Evolutionary conservation across 208 protist genomes (phyloP), one percentile per base, ranked within the genome.

Genomic region (Trypanosoma lewisi): DNA sequence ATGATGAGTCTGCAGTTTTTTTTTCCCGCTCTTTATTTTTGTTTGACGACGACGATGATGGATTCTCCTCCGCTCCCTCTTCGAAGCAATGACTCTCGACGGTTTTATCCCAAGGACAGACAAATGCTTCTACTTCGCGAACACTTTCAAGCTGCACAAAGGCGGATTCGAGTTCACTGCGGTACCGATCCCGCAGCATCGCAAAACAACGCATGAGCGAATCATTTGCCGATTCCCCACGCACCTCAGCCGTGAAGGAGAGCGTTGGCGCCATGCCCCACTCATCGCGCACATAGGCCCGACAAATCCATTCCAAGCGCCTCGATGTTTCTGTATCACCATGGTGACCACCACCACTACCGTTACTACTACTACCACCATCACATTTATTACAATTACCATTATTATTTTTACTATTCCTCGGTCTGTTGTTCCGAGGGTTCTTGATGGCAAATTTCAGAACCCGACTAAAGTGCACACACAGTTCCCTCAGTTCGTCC

Each of bases 401-500:
- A 5, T 33, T 16, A 52, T 1, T 9, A 52, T 31, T 17, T n/a
- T 42, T 48, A 55, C 12, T 19, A 47, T 41, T n/a, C 34, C 5
- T 30, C 11, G 17, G 14, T 7, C 9, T 2, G 2, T 4, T 49
- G 16, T 45, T 41, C 14, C 21, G 42, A 11, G 87, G 86, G 12
- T 73, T 77, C 53, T 91, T 93, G 25, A 96, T 83, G 34, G 86
- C 85, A 61, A 96, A 92, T 53, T 91, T 91, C 17, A 96, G 33
- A 4, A 62, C 75, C 19, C 84, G 84, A 51, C 77, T 83, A 59
- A 96, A 91, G 54, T 84, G 71, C 11, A 78, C 51, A 74, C 89
- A 93, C 25, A 89, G 62, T 45, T 87, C 69, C 4, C 85, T 77
- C 36, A 96, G 70, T 64, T 92, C 84, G 36, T 85, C 77, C 44